Conservation (phyloP, 2,329 filamentous ascomycete genomes). For the Septoria petroselini region DNA sequence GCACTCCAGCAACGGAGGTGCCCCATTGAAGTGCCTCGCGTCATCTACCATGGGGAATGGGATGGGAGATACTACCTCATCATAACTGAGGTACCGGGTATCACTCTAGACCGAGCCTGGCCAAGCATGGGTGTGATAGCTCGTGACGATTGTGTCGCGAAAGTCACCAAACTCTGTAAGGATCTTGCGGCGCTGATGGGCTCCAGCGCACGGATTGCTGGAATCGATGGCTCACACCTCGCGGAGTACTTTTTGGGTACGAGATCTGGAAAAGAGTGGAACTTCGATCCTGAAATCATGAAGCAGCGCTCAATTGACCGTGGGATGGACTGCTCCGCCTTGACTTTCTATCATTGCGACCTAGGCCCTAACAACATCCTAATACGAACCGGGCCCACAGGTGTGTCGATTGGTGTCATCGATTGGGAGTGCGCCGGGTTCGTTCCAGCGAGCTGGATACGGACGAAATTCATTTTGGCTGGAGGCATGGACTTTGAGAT, state of each 20-base stretch:
- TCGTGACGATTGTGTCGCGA: background rate
- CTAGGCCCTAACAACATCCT: constrained; percentile 5
- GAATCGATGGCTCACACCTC: constrained; percentile 3
- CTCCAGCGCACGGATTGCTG: background rate
- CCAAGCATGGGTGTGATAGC: background rate
- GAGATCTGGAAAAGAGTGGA: background rate
- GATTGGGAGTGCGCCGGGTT: constrained; percentile 10
- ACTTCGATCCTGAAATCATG: background rate
- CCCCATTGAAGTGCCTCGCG: background rate
- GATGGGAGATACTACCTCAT: constrained; percentile 3
- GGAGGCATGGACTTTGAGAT: background rate
- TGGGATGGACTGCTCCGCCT: constrained; percentile 4
- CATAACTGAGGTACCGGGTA: background rate
- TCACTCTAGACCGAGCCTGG: background rate
- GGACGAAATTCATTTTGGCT: constrained; percentile 1
- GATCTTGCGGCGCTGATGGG: background rate
- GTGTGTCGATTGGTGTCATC: background rate
- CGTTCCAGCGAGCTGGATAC: constrained; percentile 1
- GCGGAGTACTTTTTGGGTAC: background rate
- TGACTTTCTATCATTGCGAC: constrained; percentile 2
- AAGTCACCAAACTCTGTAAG: background rate
- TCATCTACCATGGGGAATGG: constrained; percentile 4
- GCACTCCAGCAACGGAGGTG: background rate
- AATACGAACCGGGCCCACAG: background rate
- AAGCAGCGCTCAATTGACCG: background rate